phyloP scores from a whole-genome alignment of 2,329 filamentous ascomycete species.

The Sclerotinia minor region DNA sequence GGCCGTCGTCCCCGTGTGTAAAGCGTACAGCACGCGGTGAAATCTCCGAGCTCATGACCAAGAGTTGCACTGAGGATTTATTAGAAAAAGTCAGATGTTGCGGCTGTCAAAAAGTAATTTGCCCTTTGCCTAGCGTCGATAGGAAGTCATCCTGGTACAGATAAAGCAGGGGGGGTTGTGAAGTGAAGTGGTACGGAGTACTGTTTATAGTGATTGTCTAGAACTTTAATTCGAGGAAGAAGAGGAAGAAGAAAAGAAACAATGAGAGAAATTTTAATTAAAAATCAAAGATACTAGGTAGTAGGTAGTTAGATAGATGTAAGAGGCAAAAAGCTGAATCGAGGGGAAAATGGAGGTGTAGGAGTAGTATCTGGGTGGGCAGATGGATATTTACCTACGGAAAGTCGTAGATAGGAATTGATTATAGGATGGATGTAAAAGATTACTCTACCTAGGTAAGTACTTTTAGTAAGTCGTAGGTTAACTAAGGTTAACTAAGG shows the following conservation, averaged over 20 bases:
- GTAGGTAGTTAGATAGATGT: too few relatives aligned
- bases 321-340: neutral
- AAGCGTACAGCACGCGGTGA: constrained; percentile 60
- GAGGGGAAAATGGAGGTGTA: neutral
- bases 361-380: neutral
- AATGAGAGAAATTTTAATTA: neutral
- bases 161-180: constrained; percentile 18
- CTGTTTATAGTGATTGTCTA: neutral
- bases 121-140: constrained; percentile 28
- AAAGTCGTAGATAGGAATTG: neutral
- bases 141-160: constrained; percentile 15
- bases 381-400: neutral
- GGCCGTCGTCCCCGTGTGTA: constrained; percentile 51
- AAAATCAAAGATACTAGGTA: neutral
- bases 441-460: neutral
- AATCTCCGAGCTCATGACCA: constrained; percentile 46
- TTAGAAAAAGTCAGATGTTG: constrained; percentile 17
- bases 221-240: neutral
- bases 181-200: neutral
- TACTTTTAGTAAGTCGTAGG: too few relatives aligned
- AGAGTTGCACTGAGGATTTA: neutral
- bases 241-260: too few relatives aligned
- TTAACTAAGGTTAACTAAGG: too few relatives aligned
- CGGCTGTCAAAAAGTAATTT: constrained; percentile 24
- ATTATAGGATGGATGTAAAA: neutral